A percentile compares a stretch with the other conserved stretches of the same genome.
These are phyloP conservation scores for Suillus lakei DNA, from an alignment of 768 basidiomycete genomes.

Conservation along the genomic window DNA sequence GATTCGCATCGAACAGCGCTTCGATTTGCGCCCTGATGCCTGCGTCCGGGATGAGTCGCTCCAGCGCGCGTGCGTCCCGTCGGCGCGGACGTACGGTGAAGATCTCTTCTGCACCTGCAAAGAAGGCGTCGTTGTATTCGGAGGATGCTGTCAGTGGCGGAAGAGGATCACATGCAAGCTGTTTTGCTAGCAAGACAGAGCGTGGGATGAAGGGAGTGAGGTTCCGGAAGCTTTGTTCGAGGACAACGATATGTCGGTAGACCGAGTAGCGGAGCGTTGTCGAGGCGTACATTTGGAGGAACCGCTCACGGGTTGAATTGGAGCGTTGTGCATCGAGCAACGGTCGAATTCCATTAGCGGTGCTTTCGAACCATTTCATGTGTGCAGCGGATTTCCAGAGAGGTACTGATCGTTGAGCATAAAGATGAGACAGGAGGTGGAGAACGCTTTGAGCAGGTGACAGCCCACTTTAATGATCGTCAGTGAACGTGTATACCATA, in stretches of 20 bases:
- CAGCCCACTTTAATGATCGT: conserved; percentile 33
- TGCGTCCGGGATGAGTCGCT: conserved; percentile 60
- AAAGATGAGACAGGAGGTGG: conserved; percentile 87
- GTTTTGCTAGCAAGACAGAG: conserved; percentile 52
- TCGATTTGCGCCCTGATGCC: conserved; percentile 62
- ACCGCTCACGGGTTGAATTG: conserved; percentile 31
- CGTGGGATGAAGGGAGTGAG: conserved; percentile 77
- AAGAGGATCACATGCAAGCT: conserved; percentile 84
- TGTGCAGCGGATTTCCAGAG: conserved; percentile 82
- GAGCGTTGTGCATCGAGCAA: conserved; percentile 39
- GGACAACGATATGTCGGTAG: conserved; percentile 80
- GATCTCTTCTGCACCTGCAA: conserved; percentile 63
- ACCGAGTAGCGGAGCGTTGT: conserved; percentile 53
- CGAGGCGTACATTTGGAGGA: conserved; percentile 45
- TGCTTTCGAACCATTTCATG: conserved; percentile 71
- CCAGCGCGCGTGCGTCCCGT: conserved; percentile 57
- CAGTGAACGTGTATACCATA: conserved; percentile 12
- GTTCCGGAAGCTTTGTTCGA: conserved; percentile 60
- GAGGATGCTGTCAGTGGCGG: conserved; percentile 69
- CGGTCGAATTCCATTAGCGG: conserved; percentile 44
- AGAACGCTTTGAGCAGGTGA: conserved; percentile 51
- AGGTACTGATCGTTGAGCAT: conserved; percentile 74
- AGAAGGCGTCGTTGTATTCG: conserved; percentile 76
- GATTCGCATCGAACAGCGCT: conserved; percentile 63
- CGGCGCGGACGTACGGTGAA: conserved; percentile 41